A percentile compares a stretch with the other conserved stretches of the same genome.
Conservation (phyloP, 1,284 basidiomycete genomes). For the Melanopsichium pennsylvanicum region DNA sequence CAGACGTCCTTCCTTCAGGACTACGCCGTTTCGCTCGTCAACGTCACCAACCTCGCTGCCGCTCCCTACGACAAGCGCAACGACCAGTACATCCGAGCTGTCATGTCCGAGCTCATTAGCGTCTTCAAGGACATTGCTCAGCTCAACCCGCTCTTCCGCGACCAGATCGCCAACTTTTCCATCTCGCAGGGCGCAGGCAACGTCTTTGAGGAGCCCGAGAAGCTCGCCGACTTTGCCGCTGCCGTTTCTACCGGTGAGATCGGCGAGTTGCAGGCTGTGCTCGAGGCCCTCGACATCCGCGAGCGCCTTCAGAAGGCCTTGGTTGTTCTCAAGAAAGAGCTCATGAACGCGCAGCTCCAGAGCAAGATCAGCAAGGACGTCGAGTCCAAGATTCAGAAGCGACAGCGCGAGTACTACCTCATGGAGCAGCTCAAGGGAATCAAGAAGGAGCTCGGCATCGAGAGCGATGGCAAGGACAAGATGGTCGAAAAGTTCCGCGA, state of each 20-base stretch:
- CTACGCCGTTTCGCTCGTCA: conserved; percentile 87
- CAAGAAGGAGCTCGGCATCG: conserved; percentile 98
- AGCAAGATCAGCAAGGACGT: conserved; percentile 93
- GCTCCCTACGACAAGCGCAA: conserved; percentile 84
- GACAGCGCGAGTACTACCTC: conserved; percentile 95
- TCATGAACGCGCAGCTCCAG: conserved; percentile 96
- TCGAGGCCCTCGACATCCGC: conserved; percentile 85
- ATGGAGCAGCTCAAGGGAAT: conserved; percentile 99
- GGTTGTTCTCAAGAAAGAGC: conserved; percentile 94
- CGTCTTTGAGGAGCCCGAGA: conserved; percentile 97
- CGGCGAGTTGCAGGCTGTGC: conserved; percentile 88
- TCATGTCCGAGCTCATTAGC: conserved; percentile 94
- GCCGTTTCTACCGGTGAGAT: conserved; percentile 93
- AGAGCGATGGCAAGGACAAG: conserved; percentile 97
- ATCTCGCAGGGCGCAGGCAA: conserved; percentile 95
- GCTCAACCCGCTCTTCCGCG: conserved; percentile 95
- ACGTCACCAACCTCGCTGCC: conserved; percentile 83
- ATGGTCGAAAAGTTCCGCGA: conserved; percentile 95
- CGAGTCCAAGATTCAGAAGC: conserved; percentile 94
- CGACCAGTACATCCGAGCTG: conserved; percentile 79
- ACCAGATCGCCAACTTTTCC: conserved; percentile 96
- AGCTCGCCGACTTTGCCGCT: conserved; percentile 96
- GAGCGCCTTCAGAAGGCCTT: conserved; percentile 90
- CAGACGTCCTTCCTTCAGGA: conserved; percentile 91
- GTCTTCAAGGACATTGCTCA: conserved; percentile 99